Percentiles rank a stretch among this genome's conserved stretches.
Evolutionary conservation across 768 basidiomycete species (phyloP).

Genomic region (Tulasnella sp.): DNA sequence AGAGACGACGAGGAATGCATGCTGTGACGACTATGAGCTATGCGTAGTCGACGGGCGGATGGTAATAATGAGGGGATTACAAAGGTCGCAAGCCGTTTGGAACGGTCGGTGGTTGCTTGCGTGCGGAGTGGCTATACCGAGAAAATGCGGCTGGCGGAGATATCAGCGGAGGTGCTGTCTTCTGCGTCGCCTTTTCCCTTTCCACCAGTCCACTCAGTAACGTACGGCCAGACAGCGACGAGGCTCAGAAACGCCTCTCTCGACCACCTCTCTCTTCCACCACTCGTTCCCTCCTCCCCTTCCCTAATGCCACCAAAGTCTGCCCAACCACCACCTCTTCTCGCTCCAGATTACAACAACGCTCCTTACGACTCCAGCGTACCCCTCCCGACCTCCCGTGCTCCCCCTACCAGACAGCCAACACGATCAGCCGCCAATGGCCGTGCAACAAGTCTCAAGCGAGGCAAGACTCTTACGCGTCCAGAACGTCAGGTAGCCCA

Average conservation of each 20-base stretch:
- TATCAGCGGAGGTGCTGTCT: neutral
- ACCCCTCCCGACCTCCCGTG: slow-evolving; percentile 54
- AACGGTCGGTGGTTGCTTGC: neutral
- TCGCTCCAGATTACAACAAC: neutral
- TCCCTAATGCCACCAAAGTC: neutral
- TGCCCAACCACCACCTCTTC: neutral
- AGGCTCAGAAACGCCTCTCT: neutral
- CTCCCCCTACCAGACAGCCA: slow-evolving; percentile 34
- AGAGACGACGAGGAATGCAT: neutral
- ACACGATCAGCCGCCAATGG: slow-evolving; percentile 21
- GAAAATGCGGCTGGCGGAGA: neutral
- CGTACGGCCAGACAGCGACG: slow-evolving; percentile 2
- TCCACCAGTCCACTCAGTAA: neutral
- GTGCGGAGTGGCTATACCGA: neutral
- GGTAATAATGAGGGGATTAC: neutral
- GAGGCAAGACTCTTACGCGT: slow-evolving; percentile 91
- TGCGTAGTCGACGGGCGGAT: neutral
- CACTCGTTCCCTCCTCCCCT: neutral
- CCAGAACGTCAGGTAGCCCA: slow-evolving; percentile 93
- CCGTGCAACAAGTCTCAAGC: slow-evolving; percentile 44
- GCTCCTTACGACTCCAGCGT: slow-evolving; percentile 25
- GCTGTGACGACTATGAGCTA: neutral
- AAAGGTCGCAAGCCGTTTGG: neutral
- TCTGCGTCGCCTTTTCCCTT: neutral
- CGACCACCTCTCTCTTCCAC: slow-evolving; percentile 2